Base-by-base conservation (phyloP, 2,329 filamentous ascomycete genomes). In the Calonectria pteridis region DNA sequence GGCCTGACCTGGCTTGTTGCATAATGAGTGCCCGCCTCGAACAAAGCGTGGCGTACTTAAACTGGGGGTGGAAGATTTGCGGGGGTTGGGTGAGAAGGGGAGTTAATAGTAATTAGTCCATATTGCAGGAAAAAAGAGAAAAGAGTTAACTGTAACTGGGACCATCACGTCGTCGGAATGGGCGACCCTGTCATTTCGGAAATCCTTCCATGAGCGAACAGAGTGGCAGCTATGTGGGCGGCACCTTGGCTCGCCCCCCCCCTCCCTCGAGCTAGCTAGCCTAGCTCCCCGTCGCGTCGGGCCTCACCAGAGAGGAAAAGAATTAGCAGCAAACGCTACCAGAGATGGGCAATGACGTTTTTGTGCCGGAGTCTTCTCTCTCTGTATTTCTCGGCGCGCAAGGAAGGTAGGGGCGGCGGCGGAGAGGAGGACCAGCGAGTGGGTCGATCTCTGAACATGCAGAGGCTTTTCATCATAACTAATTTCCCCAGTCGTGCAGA, bases 141-240 rank as follows among this genome's bases (percentile, higher is more conserved):
- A 13, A 37, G 10, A 11, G 20, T 53, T 29, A 26, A 46, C 51
- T 58, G 72, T n/a, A n/a, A n/a, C n/a, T n/a, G n/a, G n/a, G 76
- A 74, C 76, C 77, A 69, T 68, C 76, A 73, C 73, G 76, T 73
- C 72, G 78, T 80, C 75, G 74, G 77, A 49, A 33, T 46, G 63
- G 64, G 67, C 49, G 77, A 71, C 76, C 78, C 77, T 79, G 78
- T 75, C 77, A 80, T 80, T 79, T 80, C 72, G 69, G 71, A 77
- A 63, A 29, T 67, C 33, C 31, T 65, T 35, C 50, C 67, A 46
- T n/a, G n/a, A 55, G 11, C 10, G 37, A 37, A 23, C 55, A 46
- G n/a, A 46, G 43, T 46, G n/a, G 43, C 43, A 46, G 7, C 43
- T n/a, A 13, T 23, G 43, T 23, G 43, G 37, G 37, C 37, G 37